Percentiles rank a stretch among this genome's conserved stretches.
Evolutionary conservation across 371 early-diverging fungal genomes (phyloP).

Genomic region (Choanephora cucurbitarum): DNA sequence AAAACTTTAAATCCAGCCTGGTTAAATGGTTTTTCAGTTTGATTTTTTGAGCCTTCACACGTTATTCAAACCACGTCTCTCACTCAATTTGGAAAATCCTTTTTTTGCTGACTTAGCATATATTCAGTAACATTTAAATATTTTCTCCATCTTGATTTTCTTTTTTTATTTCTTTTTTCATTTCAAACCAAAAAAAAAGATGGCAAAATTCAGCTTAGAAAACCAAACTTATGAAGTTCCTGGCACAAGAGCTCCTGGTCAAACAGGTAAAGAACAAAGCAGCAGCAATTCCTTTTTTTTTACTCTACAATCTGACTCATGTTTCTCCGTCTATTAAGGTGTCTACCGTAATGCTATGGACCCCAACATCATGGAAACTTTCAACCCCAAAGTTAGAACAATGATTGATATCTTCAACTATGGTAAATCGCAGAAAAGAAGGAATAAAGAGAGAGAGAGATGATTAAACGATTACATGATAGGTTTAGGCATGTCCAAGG

Average conservation of each 20-base stretch:
- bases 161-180: constrained; percentile 6
- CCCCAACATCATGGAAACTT: constrained; percentile 24
- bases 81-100: not conserved
- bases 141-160: not conserved
- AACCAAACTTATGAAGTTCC: constrained; percentile 51
- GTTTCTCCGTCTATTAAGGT: too few relatives aligned
- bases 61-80: constrained; percentile 10
- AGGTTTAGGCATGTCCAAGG: constrained; percentile 41
- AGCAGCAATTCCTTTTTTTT: too few relatives aligned
- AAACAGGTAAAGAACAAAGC: too few relatives aligned
- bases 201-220: constrained; percentile 36
- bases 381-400: constrained; percentile 44
- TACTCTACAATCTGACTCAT: too few relatives aligned
- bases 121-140: constrained; percentile 24
- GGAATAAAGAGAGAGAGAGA: not conserved
- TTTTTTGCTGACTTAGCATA: constrained; percentile 29
- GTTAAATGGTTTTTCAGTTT: too few relatives aligned
- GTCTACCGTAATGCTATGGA: constrained; percentile 39
- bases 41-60: constrained; percentile 9
- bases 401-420: constrained; percentile 43
- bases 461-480: not conserved
- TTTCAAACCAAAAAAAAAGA: constrained; percentile 8
- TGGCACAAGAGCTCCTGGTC: constrained; percentile 40
- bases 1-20: too few relatives aligned
- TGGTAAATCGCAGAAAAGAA: constrained; percentile 23